Conservation (phyloP, 176 grass and related monocot genomes). For the Bothriochloa decipiens region DNA sequence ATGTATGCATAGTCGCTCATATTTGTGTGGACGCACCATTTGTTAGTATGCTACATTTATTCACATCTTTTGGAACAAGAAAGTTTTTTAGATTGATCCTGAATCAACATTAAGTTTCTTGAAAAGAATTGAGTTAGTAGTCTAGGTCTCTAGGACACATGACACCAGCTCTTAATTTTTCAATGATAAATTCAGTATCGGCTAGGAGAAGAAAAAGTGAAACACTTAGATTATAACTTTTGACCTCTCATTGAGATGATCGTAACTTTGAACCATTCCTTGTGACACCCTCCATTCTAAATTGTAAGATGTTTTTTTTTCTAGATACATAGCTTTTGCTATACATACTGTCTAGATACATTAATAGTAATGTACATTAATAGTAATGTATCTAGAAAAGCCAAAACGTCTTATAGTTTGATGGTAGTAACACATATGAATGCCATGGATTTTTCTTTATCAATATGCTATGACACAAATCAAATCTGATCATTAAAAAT, state of each 20-base stretch:
- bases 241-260: not conserved
- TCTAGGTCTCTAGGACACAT: not conserved
- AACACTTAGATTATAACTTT: not conserved
- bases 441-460: not conserved
- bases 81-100: not conserved
- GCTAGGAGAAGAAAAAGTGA: not conserved
- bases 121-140: not conserved
- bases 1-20: not conserved
- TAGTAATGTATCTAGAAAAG: not conserved
- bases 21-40: not conserved
- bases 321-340: not conserved
- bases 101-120: conserved; percentile 1
- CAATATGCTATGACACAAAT: not conserved
- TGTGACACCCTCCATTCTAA: not conserved
- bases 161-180: not conserved
- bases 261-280: not conserved
- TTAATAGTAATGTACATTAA: too few species aligned
- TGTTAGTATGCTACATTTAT: not conserved
- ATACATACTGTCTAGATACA: too few species aligned
- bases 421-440: not conserved
- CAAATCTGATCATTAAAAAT: not conserved
- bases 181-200: not conserved
- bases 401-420: not conserved
- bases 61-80: not conserved
- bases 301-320: not conserved